A percentile compares a stretch with the other conserved stretches of the same genome.
Conservation (phyloP, 1,284 basidiomycete species). For the Dichomitus squalens region DNA sequence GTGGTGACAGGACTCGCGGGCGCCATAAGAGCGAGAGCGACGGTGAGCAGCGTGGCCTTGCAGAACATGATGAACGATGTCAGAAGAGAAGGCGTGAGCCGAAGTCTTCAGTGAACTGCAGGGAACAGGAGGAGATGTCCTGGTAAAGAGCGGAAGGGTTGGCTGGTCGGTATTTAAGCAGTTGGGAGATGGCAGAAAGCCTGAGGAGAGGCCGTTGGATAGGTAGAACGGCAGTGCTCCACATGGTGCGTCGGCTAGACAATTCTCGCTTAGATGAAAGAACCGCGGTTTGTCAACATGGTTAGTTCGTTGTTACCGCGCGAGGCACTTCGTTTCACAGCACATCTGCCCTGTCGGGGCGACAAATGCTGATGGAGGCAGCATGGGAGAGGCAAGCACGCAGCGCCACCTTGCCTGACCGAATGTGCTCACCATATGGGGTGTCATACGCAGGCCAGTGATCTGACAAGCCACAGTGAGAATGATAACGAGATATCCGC, state of each 20-base stretch:
- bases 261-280: no score
- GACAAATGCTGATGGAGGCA: no score
- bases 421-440: no score
- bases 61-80: constrained; percentile 24
- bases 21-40: constrained; percentile 27
- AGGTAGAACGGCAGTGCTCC: background rate
- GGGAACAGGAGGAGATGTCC: constrained; percentile 17
- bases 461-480: no score
- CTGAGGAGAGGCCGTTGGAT: background rate
- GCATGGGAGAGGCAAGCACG: no score
- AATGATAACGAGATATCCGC: no score
- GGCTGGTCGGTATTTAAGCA: background rate
- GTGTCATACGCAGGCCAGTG: no score
- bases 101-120: constrained; percentile 11
- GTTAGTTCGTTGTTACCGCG: background rate
- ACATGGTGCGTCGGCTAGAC: background rate
- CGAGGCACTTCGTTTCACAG: background rate
- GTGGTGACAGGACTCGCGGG: constrained; percentile 22
- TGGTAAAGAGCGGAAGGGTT: constrained; percentile 8
- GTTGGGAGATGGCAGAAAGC: background rate
- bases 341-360: no score
- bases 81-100: constrained; percentile 6
- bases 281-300: background rate
- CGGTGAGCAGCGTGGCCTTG: constrained; percentile 27
- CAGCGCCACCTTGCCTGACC: no score